Conservation (phyloP, 306 rosid genomes). For the Comarum palustre region DNA sequence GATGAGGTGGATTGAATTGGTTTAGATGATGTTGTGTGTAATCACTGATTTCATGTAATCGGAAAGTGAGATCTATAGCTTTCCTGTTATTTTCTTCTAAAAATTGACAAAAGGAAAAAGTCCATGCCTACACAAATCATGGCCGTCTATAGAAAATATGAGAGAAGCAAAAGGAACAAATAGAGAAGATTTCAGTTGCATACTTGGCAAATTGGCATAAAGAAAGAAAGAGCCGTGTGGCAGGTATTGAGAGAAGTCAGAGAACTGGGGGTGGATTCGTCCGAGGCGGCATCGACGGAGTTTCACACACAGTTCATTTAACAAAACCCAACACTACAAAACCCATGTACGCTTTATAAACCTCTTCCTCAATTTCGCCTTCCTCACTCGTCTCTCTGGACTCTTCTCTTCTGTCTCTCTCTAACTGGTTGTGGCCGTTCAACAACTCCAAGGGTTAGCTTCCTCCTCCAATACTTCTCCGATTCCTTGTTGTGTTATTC, state of each 20-base stretch:
- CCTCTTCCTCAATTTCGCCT: background rate
- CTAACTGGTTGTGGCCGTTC: background rate
- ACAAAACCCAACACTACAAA: slow-evolving; percentile 14
- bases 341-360: background rate
- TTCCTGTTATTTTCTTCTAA: background rate
- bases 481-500: background rate
- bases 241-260: background rate
- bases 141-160: slow-evolving; percentile 4
- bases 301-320: slow-evolving; percentile 12
- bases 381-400: background rate
- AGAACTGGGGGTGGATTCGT: slow-evolving; percentile 11
- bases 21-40: too few relatives aligned
- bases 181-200: slow-evolving; percentile 10
- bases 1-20: too few relatives aligned
- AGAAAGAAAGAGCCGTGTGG: background rate
- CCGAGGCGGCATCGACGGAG: slow-evolving; percentile 36
- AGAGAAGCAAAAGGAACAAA: slow-evolving; percentile 10
- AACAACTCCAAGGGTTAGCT: slow-evolving; percentile 5
- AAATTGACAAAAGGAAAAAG: background rate
- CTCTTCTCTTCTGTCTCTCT: background rate
- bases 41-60: too few relatives aligned
- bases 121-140: background rate
- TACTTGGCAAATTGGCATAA: background rate
- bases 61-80: background rate
- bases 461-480: background rate